phyloP scores from a whole-genome alignment of 169 alveolate genomes.

The Plasmodium sp. region DNA sequence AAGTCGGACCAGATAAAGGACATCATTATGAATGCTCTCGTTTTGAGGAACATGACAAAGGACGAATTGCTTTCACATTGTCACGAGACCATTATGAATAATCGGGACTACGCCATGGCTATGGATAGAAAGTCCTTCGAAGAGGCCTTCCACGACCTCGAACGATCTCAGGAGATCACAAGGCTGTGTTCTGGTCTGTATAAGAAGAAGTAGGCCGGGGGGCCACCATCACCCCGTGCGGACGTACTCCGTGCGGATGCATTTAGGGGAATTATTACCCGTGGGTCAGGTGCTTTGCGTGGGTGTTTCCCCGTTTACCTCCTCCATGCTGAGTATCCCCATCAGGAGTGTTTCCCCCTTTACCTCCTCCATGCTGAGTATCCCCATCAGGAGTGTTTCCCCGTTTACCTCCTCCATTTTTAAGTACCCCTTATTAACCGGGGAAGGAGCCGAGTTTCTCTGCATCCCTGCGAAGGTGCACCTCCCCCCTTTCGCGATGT shows the following conservation, averaged over 20 bases:
- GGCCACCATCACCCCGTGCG: background rate
- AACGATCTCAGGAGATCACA: conserved; percentile 71
- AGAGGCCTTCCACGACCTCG: conserved; percentile 74
- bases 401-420: background rate
- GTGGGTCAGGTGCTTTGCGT: background rate
- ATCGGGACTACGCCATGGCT: conserved; percentile 20
- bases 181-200: conserved; percentile 63
- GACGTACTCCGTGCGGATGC: background rate
- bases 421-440: background rate
- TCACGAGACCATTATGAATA: conserved; percentile 68
- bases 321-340: too few species aligned
- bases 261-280: background rate
- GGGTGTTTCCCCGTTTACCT: background rate
- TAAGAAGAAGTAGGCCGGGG: conserved; percentile 29
- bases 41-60: conserved; percentile 69
- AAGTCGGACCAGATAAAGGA: conserved; percentile 71
- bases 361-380: too few species aligned
- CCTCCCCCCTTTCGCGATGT: background rate
- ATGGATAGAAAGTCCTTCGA: conserved; percentile 73
- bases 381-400: background rate
- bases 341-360: too few species aligned
- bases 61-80: conserved; percentile 69
- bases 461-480: background rate
- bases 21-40: conserved; percentile 55
- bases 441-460: background rate